These are phyloP conservation scores for Trypanosoma rangeli DNA, from an alignment of 208 protist species.

Conservation along the genomic window DNA sequence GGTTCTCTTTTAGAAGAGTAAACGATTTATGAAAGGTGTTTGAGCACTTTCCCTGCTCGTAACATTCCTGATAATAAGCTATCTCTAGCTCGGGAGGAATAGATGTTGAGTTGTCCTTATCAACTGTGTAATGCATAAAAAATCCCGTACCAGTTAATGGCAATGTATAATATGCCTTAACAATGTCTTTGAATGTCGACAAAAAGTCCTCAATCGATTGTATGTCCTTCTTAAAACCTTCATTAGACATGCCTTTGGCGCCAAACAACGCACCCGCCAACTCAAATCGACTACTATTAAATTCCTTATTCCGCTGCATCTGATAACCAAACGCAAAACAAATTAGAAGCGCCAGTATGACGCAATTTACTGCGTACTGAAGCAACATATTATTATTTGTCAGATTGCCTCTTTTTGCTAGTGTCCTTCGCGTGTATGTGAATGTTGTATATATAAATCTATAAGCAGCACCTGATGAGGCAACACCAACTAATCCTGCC, in stretches of 20 bases:
- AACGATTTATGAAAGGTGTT: slow-evolving; percentile 18
- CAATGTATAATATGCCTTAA: slow-evolving; percentile 41
- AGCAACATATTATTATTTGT: slow-evolving; percentile 30
- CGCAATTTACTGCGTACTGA: slow-evolving; percentile 37
- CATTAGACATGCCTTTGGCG: slow-evolving; percentile 28
- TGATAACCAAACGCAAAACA: slow-evolving; percentile 53
- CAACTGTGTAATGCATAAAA: slow-evolving; percentile 61
- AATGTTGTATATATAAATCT: too few species aligned
- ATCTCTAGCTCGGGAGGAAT: slow-evolving; percentile 34
- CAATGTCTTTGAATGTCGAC: slow-evolving; percentile 32
- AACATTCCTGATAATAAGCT: slow-evolving; percentile 36
- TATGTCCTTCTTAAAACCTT: slow-evolving; percentile 29
- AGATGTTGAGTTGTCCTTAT: slow-evolving; percentile 15
- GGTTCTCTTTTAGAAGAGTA: slow-evolving; percentile 28
- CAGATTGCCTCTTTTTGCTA: background rate
- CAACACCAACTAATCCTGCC: too few species aligned
- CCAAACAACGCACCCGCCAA: slow-evolving; percentile 44
- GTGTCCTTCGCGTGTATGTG: too few species aligned
- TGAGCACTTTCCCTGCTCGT: slow-evolving; percentile 25
- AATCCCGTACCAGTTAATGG: slow-evolving; percentile 35
- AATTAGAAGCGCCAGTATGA: slow-evolving; percentile 35
- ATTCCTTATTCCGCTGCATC: slow-evolving; percentile 38
- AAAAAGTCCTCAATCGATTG: slow-evolving; percentile 58
- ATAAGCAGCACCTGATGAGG: too few species aligned
- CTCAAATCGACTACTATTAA: slow-evolving; percentile 36